These are phyloP conservation scores for Micractinium sp. DNA, from an alignment of 139 green algal species.

Conservation along the genomic window DNA sequence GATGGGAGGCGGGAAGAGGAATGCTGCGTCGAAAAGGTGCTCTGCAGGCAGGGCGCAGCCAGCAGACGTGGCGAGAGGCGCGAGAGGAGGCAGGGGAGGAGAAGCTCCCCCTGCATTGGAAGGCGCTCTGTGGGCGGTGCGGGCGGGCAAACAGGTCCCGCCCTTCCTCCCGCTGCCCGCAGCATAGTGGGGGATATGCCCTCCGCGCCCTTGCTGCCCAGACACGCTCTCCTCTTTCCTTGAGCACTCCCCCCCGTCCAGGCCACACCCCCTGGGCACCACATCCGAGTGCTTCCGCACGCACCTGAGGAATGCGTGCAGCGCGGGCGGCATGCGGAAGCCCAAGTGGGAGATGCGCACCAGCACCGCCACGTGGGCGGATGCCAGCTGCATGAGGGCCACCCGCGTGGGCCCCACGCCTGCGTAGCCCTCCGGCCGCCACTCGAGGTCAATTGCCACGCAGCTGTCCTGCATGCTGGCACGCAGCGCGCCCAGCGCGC, in stretches of 20 bases:
- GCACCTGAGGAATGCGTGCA: conserved; percentile 38
- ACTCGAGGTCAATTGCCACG: conserved; percentile 52
- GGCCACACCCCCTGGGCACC: no score
- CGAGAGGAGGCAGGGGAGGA: no score
- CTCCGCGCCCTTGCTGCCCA: neutral
- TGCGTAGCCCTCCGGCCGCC: conserved; percentile 38
- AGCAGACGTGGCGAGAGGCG: neutral
- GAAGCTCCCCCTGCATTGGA: neutral
- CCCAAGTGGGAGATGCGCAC: conserved; percentile 26
- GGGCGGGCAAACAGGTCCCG: neutral
- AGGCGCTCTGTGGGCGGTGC: no score
- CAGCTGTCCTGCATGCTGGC: conserved; percentile 41
- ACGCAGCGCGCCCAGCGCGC: conserved; percentile 35
- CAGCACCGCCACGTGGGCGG: conserved; percentile 27
- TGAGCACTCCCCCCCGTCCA: no score
- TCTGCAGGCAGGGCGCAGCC: neutral
- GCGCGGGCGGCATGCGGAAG: conserved; percentile 22
- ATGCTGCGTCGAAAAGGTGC: neutral
- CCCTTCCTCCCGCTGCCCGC: neutral
- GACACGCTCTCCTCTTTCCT: no score
- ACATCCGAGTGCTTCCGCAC: neutral
- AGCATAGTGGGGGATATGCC: no score
- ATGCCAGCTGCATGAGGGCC: conserved; percentile 50
- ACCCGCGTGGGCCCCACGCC: conserved; percentile 13
- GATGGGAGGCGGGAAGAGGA: neutral